Evolutionary conservation across 768 basidiomycete genomes (phyloP), one percentile per base, ranked within the genome.

Genomic region (Agaricus blazei): DNA sequence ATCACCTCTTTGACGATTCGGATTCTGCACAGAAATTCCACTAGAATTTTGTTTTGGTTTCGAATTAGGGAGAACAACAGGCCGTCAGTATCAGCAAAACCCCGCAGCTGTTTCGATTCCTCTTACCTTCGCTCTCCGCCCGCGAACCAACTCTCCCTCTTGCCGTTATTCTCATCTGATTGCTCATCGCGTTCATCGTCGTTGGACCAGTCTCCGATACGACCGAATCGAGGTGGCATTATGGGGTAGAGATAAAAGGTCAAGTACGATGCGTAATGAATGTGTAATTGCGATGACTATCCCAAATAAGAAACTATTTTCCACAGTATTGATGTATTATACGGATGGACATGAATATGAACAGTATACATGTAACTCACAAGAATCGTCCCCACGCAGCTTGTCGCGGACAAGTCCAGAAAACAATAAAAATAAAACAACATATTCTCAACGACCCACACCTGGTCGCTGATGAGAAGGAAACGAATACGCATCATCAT

Each of bases 101-200:
- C 34, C 34, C 11, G 34, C 34, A 11, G 11, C 34, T 3, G 29
- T 15, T n/a, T 12, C 8, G 19, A 19, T 12, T 28, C 31, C 31
- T 23, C 31, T 31, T 34, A 90, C 94, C 93, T 94, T 65, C 91
- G 76, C 67, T 96, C 96, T 0, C 96, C 96, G n/a, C 96, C 96
- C 3, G 96, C 87, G 69, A 92, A 98, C 79, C 87, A 90, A 60
- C 77, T 85, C 62, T 90, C 83, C 1, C 76, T 72, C 15, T 79
- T 77, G 36, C 77, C 75, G 4, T 71, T 72, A 42, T 78, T 71
- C 6, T 74, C 75, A 37, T 79, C 78, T 3, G 75, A 75, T 9
- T 76, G 78, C 1, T 83, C 83, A 28, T 81, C 82, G 12, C 80
- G 78, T 48, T 77, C 77, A 52, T 75, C 75, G 29, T 67, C 66